Base-by-base conservation (phyloP, 805 yeast genomes). In the Cyberlindnera petersonii region DNA sequence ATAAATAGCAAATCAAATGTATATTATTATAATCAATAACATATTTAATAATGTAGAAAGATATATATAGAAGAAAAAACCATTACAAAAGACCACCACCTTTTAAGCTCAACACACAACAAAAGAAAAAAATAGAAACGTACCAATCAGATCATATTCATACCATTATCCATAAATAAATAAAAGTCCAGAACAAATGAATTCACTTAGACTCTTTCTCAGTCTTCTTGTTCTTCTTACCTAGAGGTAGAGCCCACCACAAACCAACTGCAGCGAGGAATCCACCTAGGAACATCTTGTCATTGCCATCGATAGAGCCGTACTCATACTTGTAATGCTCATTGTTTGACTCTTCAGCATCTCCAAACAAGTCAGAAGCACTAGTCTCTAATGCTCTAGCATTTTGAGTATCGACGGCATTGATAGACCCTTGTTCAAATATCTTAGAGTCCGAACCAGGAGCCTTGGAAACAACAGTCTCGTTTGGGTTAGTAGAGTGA, bases 201-300 rank as follows among this genome's bases (percentile, higher is more conserved):
- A n/a, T 4, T 34, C 37, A 34, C 32, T 34, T 27, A 11, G 20
- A 22, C 29, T 26, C 30, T 21, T 31, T 10, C 5, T n/a, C 17
- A 26, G 28, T 26, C 28, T 40, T 40, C 36, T 40, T 35, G n/a
- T 31, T 18, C 35, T 40, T 13, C 37, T 28, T 31, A 31, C 44
- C 40, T 44, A 37, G 26, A 47, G 55, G 30, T 47, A 40, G 4
- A 44, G 41, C 14, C 60, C 61, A 60, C 63, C 65, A 59, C 20
- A 51, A 46, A 19, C 54, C 56, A 31, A 57, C 50, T 13, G 48
- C 45, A 15, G 56, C 58, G 11, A 50, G 43, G 27, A 53, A 43
- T 10, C 58, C 55, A 42, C 39, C 59, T 41, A 33, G 53, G 42
- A 17, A 39, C 34, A 24, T 35, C 40, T 55, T 60, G 37, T 61